Conservation (phyloP, 331 rosid species). For the Erythrophleum ivorense region DNA sequence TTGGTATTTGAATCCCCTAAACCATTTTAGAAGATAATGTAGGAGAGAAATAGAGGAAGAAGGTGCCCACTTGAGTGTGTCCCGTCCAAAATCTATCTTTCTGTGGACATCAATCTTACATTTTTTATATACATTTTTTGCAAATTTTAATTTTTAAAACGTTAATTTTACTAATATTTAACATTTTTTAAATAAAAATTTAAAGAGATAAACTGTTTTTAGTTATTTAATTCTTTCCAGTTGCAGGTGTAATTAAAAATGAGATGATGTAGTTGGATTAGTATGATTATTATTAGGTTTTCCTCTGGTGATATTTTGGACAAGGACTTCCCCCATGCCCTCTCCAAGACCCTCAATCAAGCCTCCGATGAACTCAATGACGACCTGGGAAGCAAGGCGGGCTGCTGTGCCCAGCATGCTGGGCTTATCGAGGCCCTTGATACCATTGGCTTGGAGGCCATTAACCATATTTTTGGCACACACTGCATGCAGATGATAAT, state of each 20-base stretch:
- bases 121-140: too few relatives aligned
- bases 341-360: constrained; percentile 83
- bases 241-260: background rate
- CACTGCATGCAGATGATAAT: constrained; percentile 69
- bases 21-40: background rate
- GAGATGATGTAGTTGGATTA: background rate
- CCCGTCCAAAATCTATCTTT: too few relatives aligned
- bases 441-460: constrained; percentile 73
- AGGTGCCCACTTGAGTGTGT: too few relatives aligned
- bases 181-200: background rate
- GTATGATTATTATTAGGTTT: constrained; percentile 5
- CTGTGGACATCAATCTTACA: background rate
- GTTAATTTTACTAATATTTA: background rate
- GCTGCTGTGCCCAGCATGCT: constrained; percentile 65
- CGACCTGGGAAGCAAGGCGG: constrained; percentile 78
- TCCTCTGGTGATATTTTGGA: constrained; percentile 63
- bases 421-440: constrained; percentile 53
- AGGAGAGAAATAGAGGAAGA: background rate
- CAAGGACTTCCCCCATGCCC: constrained; percentile 73
- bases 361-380: constrained; percentile 71
- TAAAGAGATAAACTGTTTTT: background rate
- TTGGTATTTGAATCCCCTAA: background rate
- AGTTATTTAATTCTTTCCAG: background rate
- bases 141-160: background rate
- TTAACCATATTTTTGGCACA: constrained; percentile 77